Conservation (phyloP, 169 alveolate genomes). For the Eimeria maxima region DNA sequence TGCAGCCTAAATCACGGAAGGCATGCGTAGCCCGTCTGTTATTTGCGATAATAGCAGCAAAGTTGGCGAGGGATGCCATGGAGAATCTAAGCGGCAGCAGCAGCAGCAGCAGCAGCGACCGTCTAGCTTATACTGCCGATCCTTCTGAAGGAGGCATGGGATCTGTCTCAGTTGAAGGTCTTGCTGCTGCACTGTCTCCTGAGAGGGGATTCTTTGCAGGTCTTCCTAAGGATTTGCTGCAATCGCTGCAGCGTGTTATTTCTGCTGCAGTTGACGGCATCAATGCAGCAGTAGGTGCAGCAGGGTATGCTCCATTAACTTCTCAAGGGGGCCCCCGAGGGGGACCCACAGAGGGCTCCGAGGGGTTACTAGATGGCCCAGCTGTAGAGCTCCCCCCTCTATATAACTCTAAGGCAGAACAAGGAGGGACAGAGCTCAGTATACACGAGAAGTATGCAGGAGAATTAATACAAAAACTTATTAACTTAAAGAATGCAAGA, state of each 20-base stretch:
- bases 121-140: not conserved
- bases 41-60: conserved; percentile 16
- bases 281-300: conserved; percentile 35
- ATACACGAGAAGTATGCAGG: conserved; percentile 15
- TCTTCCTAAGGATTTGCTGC: conserved; percentile 28
- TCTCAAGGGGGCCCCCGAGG: not conserved
- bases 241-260: conserved; percentile 50
- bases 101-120: conserved; percentile 29
- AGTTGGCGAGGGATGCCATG: conserved; percentile 4
- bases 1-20: not conserved
- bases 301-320: not conserved
- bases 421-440: not conserved
- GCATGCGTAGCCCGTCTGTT: conserved; percentile 36
- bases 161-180: conserved; percentile 27
- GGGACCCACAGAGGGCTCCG: not conserved
- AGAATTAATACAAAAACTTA: not conserved
- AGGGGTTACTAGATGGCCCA: not conserved
- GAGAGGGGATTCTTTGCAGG: conserved; percentile 41
- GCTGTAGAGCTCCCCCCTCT: not conserved
- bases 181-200: not conserved
- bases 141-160: not conserved
- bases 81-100: not conserved
- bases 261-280: conserved; percentile 24
- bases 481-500: not conserved
- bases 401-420: not conserved